These are phyloP conservation scores for Peterozyma toletana DNA, from an alignment of 805 yeast species.

Conservation along the genomic window DNA sequence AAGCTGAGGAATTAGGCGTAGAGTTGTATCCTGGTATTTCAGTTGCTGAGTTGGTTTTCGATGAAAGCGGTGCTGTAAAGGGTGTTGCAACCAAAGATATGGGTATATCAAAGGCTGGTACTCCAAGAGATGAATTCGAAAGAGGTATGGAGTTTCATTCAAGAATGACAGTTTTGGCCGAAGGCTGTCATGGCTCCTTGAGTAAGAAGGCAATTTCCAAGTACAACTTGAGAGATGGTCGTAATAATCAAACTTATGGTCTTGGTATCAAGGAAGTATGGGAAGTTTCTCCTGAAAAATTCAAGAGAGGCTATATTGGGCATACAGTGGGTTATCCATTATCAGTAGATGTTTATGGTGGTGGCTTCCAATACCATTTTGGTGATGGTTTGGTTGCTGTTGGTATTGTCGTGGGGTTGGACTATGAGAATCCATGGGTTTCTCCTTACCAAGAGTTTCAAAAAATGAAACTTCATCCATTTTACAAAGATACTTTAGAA, in stretches of 20 bases:
- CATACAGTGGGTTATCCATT: slow-evolving; percentile 92
- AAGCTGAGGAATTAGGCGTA: slow-evolving; percentile 90
- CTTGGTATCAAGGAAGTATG: slow-evolving; percentile 95
- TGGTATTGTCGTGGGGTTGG: slow-evolving; percentile 93
- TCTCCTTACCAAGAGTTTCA: slow-evolving; percentile 97
- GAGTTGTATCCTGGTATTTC: slow-evolving; percentile 90
- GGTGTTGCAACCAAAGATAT: slow-evolving; percentile 95
- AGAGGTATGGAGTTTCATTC: slow-evolving; percentile 97
- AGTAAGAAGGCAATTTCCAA: slow-evolving; percentile 69
- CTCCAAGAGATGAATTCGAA: slow-evolving; percentile 79
- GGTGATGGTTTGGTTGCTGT: slow-evolving; percentile 89
- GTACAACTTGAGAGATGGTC: slow-evolving; percentile 58
- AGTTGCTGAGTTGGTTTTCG: slow-evolving; percentile 70
- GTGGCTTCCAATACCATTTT: slow-evolving; percentile 96
- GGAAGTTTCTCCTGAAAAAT: slow-evolving; percentile 84
- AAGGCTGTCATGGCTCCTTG: slow-evolving; percentile 97
- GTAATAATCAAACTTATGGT: slow-evolving; percentile 85
- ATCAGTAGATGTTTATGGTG: slow-evolving; percentile 72
- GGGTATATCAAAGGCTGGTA: slow-evolving; percentile 73
- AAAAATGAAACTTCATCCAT: slow-evolving; percentile 87
- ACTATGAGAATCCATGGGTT: slow-evolving; percentile 89
- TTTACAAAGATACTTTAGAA: slow-evolving; percentile 60
- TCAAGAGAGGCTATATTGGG: slow-evolving; percentile 70
- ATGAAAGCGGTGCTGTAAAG: slow-evolving; percentile 51
- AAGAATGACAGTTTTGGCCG: slow-evolving; percentile 82